A percentile compares a stretch with the other conserved stretches of the same genome.
phyloP scores from a whole-genome alignment of 306 rosid genomes.

The Albizia julibrissin region DNA sequence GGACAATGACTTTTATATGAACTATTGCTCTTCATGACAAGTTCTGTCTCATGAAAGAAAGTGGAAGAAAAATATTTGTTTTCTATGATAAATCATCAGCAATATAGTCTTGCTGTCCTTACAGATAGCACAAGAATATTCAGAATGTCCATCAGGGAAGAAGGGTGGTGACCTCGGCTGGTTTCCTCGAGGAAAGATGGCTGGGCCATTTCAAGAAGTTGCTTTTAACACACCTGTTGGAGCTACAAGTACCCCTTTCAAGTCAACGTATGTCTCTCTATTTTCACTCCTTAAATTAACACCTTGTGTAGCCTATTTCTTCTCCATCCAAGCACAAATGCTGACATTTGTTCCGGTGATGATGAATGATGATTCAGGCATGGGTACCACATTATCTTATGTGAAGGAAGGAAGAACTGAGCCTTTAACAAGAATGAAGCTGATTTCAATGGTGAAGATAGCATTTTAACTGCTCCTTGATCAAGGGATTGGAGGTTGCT shows the following conservation, averaged over 20 bases:
- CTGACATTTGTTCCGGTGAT: conserved; percentile 25
- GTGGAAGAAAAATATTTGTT: background rate
- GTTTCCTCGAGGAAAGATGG: conserved; percentile 99
- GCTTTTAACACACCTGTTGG: conserved; percentile 81
- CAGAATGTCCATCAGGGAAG: conserved; percentile 98
- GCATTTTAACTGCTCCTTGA: conserved; percentile 18
- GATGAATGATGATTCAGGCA: conserved; percentile 60
- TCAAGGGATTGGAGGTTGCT: conserved; percentile 34
- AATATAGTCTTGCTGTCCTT: conserved; percentile 14
- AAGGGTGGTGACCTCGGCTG: conserved; percentile 99
- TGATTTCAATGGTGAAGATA: conserved; percentile 28
- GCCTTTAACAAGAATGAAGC: conserved; percentile 25
- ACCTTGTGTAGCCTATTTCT: conserved; percentile 6
- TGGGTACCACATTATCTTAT: conserved; percentile 89
- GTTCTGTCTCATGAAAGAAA: background rate
- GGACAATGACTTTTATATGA: background rate
- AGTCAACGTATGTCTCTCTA: conserved; percentile 70
- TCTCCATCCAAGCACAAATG: background rate
- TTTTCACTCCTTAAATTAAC: conserved; percentile 13
- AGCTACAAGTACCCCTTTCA: conserved; percentile 88
- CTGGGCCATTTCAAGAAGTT: conserved; percentile 97
- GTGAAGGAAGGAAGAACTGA: conserved; percentile 93
- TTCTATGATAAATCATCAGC: conserved; percentile 11
- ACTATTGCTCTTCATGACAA: background rate
- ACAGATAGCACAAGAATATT: conserved; percentile 87